phyloP scores from a whole-genome alignment of 1,284 basidiomycete species.

The Pisolithus thermaeus region DNA sequence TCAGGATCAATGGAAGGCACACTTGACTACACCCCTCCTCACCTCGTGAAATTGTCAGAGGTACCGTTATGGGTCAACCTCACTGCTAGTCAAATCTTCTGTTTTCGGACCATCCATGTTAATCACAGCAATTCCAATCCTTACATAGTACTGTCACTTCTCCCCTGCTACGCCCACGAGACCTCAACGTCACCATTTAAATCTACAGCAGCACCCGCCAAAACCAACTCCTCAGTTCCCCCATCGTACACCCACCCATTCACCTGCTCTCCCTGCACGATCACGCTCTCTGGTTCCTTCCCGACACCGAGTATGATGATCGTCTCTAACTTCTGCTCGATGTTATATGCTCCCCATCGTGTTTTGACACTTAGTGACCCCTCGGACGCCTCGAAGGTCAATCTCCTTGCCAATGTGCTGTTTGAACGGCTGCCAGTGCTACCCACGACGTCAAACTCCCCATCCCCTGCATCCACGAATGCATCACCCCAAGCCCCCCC shows the following conservation, averaged over 20 bases:
- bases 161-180: neutral
- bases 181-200: conserved; percentile 25
- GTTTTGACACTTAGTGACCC: neutral
- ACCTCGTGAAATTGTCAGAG: too few relatives aligned
- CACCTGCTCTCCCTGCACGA: conserved; percentile 25
- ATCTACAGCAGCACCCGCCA: conserved; percentile 25
- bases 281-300: conserved; percentile 29
- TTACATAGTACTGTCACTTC: too few relatives aligned
- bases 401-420: neutral
- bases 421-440: neutral
- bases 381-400: neutral
- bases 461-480: conserved; percentile 51
- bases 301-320: conserved; percentile 46
- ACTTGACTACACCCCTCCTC: too few relatives aligned
- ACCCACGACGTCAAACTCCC: conserved; percentile 32
- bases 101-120: too few relatives aligned
- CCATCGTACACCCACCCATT: conserved; percentile 32
- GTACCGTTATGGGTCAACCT: too few relatives aligned
- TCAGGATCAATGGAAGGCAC: too few relatives aligned
- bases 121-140: too few relatives aligned
- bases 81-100: too few relatives aligned
- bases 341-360: conserved; percentile 35
- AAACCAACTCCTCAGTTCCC: conserved; percentile 29
- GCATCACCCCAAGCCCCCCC: conserved; percentile 42
- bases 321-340: conserved; percentile 38